These are phyloP conservation scores for Solanum medicagineum DNA, from an alignment of 257 asterid genomes.

Conservation along the genomic window DNA sequence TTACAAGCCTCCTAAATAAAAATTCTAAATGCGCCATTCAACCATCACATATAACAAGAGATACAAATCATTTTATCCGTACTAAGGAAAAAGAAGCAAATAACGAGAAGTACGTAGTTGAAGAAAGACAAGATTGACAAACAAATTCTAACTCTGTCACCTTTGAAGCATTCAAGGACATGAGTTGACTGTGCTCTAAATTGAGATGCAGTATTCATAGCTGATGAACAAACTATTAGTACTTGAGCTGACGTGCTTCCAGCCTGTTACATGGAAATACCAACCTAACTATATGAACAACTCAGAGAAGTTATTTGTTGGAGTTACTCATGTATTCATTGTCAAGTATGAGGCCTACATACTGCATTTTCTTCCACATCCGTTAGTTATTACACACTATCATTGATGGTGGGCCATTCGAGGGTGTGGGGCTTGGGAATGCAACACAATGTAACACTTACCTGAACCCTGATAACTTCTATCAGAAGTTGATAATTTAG, in stretches of 20 bases:
- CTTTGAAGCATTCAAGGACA: background rate
- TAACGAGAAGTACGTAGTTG: too few relatives aligned
- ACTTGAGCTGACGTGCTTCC: background rate
- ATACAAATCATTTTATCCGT: background rate
- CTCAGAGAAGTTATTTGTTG: background rate
- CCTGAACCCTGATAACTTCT: too few relatives aligned
- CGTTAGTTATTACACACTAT: too few relatives aligned
- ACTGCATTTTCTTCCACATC: too few relatives aligned
- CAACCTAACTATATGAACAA: background rate
- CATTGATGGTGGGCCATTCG: too few relatives aligned
- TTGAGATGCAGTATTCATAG: background rate
- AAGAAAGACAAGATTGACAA: too few relatives aligned
- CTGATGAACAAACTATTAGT: background rate
- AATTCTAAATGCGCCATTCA: too few relatives aligned
- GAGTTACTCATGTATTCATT: background rate
- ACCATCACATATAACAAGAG: too few relatives aligned
- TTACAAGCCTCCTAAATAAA: too few relatives aligned
- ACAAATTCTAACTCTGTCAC: background rate
- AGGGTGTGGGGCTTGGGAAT: too few relatives aligned
- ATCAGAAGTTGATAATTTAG: too few relatives aligned
- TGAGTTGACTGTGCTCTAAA: background rate
- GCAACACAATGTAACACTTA: too few relatives aligned
- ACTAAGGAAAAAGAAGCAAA: background rate
- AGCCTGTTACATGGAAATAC: background rate
- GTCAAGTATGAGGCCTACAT: background rate